Evolutionary conservation across 164 flowering plant genomes (phyloP).

Genomic region (Dillenia suffruticosa): DNA sequence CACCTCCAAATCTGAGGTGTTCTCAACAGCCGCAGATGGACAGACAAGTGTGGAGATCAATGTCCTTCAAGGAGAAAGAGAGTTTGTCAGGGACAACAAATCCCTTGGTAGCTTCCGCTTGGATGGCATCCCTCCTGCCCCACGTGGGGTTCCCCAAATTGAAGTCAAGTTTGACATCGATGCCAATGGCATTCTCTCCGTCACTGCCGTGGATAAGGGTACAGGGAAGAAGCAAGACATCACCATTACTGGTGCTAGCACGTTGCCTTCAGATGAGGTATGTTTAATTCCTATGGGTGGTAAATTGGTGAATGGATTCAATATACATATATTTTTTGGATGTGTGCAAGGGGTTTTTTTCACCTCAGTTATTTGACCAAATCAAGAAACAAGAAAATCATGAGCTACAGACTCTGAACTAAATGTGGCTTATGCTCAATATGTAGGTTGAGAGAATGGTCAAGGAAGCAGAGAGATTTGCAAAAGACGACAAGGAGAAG

Average conservation of each 20-base stretch:
- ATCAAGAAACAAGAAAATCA: not conserved
- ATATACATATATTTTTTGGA: not conserved
- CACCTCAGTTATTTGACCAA: too few species aligned
- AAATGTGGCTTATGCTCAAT: not conserved
- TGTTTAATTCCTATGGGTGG: not conserved
- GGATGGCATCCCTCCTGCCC: slow-evolving; percentile 86
- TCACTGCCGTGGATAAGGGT: slow-evolving; percentile 48
- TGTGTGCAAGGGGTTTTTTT: too few species aligned
- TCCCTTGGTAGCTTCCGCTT: slow-evolving; percentile 85
- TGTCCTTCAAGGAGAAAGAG: slow-evolving; percentile 83
- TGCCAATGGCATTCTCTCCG: slow-evolving; percentile 52
- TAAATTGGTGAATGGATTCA: not conserved
- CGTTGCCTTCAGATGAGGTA: slow-evolving; percentile 58
- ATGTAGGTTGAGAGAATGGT: slow-evolving; percentile 76
- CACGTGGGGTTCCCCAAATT: slow-evolving; percentile 63
- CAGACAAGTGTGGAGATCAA: slow-evolving; percentile 82
- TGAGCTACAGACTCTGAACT: not conserved
- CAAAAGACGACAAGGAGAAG: slow-evolving; percentile 79
- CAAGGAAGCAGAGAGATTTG: slow-evolving; percentile 62
- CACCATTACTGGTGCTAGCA: slow-evolving; percentile 58
- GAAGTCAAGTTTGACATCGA: slow-evolving; percentile 52
- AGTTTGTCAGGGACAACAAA: slow-evolving; percentile 81
- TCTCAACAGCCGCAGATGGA: slow-evolving; percentile 81
- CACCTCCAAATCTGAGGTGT: slow-evolving; percentile 78
- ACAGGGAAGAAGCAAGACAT: slow-evolving; percentile 59